Base-by-base conservation (phyloP, 208 protist species). In the Trypanosoma theileri region DNA sequence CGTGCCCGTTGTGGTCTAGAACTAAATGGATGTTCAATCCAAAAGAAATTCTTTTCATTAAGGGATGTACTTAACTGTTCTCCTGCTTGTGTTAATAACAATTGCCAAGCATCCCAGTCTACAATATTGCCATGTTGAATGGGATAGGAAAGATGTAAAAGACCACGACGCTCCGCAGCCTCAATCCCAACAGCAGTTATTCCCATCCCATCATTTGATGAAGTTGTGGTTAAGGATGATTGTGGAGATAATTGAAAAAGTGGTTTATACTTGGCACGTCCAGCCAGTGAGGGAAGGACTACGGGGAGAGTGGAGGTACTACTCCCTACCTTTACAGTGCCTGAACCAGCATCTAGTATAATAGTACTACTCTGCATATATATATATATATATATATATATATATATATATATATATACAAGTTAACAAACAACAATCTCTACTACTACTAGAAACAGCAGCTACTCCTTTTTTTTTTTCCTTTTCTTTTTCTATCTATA, bases 91-190 rank as follows among this genome's bases (percentile, higher is more conserved):
- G n/a, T 19, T 28, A 89, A 44, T n/a, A 89, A 28, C 16, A 50
- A 40, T 0, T 53, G 52, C 31, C 59, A 64, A 7, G 59, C 72
- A 9, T 71, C 67, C 84, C 84, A 92, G 75, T 91, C 73, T 19
- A 50, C 24, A 22, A 92, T 77, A 7, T 50, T 57, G 35, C 89
- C 89, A 55, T 91, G 72, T 42, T 92, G 81, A 16, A 96, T 77
- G 2, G 91, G 91, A 58, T 86, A 86, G 26, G 50, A 59, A 21
- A 95, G 76, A 11, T 73, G 74, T 28, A 96, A 75, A 24, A 96
- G 55, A 0, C 85, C 82, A 11, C 85, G 73, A 31, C 80, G 74
- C 13, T 68, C 53, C 24, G 59, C 82, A 10, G 75, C 79, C 0
- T 82, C 72, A 11, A 52, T 40, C 8, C 79, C 79, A 19, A 79